A percentile compares a stretch with the other conserved stretches of the same genome.
Evolutionary conservation across 345 rosid genomes (phyloP).

Genomic region (Euphorbia pulcherrima): DNA sequence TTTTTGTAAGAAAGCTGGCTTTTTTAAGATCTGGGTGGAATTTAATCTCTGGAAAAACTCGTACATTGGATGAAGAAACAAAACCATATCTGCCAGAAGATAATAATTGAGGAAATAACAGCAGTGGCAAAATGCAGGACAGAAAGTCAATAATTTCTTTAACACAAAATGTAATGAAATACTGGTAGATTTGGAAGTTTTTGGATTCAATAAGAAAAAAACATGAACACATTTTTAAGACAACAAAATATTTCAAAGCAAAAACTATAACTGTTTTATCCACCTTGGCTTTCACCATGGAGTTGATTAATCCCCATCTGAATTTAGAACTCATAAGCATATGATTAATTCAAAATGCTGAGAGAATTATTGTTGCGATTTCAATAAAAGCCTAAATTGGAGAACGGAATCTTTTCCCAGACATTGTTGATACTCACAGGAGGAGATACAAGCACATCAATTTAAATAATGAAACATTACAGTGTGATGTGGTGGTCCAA

Average conservation of each 20-base stretch:
- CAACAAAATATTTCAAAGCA: not conserved
- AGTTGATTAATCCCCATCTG: not conserved
- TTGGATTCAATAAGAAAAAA: not conserved
- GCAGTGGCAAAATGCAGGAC: not conserved
- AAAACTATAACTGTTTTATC: not conserved
- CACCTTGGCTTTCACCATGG: not conserved
- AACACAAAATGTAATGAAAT: not conserved
- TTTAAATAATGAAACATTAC: not conserved
- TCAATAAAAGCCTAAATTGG: not conserved
- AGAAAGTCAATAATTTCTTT: not conserved
- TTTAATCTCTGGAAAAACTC: not conserved
- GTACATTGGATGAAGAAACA: not conserved
- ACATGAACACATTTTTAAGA: not conserved
- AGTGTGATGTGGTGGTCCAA: not conserved
- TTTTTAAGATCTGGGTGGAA: not conserved
- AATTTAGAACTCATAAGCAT: not conserved
- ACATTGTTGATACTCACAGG: not conserved
- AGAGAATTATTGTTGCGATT: not conserved
- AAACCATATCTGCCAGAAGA: not conserved
- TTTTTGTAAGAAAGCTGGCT: constrained; percentile 40
- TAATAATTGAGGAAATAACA: not conserved
- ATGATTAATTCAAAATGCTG: not conserved
- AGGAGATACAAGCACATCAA: not conserved
- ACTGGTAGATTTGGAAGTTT: not conserved
- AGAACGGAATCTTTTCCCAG: not conserved